Conservation (phyloP, 1,139 yeast genomes). For the Starmera stellimalicola region DNA sequence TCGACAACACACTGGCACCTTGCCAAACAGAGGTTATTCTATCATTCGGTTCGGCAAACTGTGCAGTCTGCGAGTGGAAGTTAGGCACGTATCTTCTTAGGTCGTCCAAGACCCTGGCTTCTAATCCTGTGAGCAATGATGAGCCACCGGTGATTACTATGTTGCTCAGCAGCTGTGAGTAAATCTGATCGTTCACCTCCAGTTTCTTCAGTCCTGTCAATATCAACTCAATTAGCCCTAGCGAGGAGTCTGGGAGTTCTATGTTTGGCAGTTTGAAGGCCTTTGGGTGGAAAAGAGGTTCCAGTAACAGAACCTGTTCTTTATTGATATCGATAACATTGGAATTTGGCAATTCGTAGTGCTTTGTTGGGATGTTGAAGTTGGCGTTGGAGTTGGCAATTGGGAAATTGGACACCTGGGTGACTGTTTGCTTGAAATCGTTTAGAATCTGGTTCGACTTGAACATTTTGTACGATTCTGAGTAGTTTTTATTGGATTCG, state of each 20-base stretch:
- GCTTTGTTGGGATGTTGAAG: conserved; percentile 19
- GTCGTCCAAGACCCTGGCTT: conserved; percentile 53
- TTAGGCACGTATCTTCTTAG: conserved; percentile 46
- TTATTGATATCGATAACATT: conserved; percentile 26
- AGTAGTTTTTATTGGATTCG: conserved; percentile 16
- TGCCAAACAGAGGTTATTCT: conserved; percentile 53
- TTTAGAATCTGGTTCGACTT: conserved; percentile 32
- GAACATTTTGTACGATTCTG: conserved; percentile 40
- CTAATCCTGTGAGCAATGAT: conserved; percentile 50
- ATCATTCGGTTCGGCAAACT: conserved; percentile 32
- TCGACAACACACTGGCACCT: conserved; percentile 57
- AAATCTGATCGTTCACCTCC: conserved; percentile 28
- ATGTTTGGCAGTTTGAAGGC: conserved; percentile 23
- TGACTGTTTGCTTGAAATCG: conserved; percentile 40
- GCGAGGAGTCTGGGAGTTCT: conserved; percentile 23
- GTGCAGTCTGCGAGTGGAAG: conserved; percentile 29
- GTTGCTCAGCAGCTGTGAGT: conserved; percentile 38
- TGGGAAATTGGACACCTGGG: conserved; percentile 29
- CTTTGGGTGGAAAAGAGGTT: conserved; percentile 48
- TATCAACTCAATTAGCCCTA: conserved; percentile 39
- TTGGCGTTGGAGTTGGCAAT: conserved; percentile 20
- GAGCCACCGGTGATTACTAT: conserved; percentile 62
- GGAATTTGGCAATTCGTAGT: conserved; percentile 42
- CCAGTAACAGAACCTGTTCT: conserved; percentile 37
- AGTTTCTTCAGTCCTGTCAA: conserved; percentile 33